Evolutionary conservation across 768 basidiomycete species (phyloP).

Genomic region (Mrakia hoshinonis): DNA sequence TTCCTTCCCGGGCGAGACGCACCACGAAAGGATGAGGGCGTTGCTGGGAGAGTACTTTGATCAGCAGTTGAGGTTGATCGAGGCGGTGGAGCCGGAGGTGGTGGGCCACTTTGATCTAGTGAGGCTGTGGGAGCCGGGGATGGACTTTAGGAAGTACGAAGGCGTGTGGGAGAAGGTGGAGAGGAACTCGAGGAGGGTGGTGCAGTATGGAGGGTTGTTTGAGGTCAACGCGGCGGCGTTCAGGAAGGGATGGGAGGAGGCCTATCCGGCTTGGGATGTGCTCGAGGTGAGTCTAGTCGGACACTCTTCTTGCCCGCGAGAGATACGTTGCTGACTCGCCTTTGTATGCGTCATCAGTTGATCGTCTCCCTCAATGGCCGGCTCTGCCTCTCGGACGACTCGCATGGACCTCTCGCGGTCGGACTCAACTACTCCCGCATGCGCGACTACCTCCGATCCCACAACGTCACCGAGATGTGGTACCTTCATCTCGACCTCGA

Average conservation of each 20-base stretch:
- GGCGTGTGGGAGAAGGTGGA: conserved; percentile 57
- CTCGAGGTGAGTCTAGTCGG: conserved; percentile 50
- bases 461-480: conserved; percentile 51
- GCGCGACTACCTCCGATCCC: conserved; percentile 54
- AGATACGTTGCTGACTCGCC: not conserved
- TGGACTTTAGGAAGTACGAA: conserved; percentile 45
- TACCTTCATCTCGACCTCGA: conserved; percentile 33
- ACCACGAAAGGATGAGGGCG: conserved; percentile 32
- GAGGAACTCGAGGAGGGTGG: conserved; percentile 64
- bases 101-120: conserved; percentile 92
- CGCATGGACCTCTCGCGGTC: conserved; percentile 80
- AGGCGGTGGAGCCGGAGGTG: conserved; percentile 69
- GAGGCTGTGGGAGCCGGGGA: conserved; percentile 64
- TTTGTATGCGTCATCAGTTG: conserved; percentile 48
- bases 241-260: conserved; percentile 75
- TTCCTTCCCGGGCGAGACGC: conserved; percentile 36
- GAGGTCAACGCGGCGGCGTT: conserved; percentile 90
- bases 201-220: conserved; percentile 79
- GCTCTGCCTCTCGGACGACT: conserved; percentile 87
- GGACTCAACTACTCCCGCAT: conserved; percentile 72
- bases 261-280: conserved; percentile 75
- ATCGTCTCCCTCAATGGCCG: conserved; percentile 62
- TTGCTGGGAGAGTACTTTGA: conserved; percentile 63
- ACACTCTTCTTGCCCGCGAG: not conserved
- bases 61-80: conserved; percentile 64